Conservation (phyloP, 164 flowering plant species). For the Cinnamomum micranthum region DNA sequence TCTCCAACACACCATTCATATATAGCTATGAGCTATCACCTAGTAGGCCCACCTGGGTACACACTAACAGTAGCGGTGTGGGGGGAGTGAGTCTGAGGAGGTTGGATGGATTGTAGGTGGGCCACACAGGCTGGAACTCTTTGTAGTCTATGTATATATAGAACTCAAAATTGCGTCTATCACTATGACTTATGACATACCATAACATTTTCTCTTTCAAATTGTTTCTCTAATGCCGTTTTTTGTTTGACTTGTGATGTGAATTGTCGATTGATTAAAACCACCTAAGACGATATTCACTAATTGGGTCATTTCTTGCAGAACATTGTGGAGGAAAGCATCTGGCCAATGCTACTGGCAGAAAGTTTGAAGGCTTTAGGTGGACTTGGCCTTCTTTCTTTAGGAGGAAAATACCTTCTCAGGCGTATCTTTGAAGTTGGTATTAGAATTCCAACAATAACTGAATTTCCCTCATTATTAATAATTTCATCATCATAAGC, state of each 20-base stretch:
- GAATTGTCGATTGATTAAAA: constrained; percentile 2
- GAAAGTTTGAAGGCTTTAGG: constrained; percentile 93
- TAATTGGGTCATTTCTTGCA: constrained; percentile 18
- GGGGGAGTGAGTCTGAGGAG: too few relatives aligned
- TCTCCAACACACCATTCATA: too few relatives aligned
- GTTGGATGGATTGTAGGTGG: too few relatives aligned
- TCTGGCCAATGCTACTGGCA: constrained; percentile 85
- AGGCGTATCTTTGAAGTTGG: constrained; percentile 91
- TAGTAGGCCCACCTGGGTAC: too few relatives aligned
- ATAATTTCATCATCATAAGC: constrained; percentile 3
- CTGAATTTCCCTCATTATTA: not conserved
- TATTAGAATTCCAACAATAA: constrained; percentile 5
- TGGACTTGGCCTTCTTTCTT: constrained; percentile 90
- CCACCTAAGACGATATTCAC: not conserved
- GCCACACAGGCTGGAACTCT: too few relatives aligned
- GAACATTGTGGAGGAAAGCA: constrained; percentile 70
- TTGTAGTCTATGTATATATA: too few relatives aligned
- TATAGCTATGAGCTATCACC: too few relatives aligned
- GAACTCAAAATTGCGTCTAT: too few relatives aligned
- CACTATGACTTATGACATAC: too few relatives aligned
- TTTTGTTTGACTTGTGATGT: not conserved
- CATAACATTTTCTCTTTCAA: not conserved
- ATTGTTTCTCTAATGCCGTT: not conserved
- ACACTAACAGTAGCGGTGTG: too few relatives aligned
- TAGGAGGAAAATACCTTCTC: constrained; percentile 84